Evolutionary conservation across 768 basidiomycete species (phyloP), one percentile per base, ranked within the genome.

Genomic region (Chiua virens): DNA sequence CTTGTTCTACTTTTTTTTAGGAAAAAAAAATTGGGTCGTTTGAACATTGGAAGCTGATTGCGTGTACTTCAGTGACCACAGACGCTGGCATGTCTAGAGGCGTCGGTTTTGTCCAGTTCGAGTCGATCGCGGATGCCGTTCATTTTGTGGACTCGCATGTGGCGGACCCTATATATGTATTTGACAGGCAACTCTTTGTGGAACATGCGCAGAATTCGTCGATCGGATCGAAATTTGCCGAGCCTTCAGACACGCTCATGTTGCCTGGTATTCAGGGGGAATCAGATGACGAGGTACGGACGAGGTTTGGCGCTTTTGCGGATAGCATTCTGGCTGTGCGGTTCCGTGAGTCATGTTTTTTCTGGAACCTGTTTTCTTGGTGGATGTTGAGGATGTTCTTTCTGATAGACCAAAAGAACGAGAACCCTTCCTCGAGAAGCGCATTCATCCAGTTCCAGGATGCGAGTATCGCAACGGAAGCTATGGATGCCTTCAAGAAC

Each of bases 381-480:
- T 41, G 4, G 25, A 11, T 47, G 21, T 50, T 53, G 14, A 51
- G 3, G 18, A 20, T 1, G 8, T 17, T 13, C 27, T 18, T 36
- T 42, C 42, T 76, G 71, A 54, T 72, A 69, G 63, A 47, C 53
- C 60, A 66, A 52, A 63, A 49, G n/a, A 52, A 66, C 21, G 71
- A 64, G 0, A 71, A 72, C 23, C 59, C 58, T 15, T 50, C 51
- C 10, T 61, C 50, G n/a, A 65, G 67, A 7, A 66, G 56, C 4
- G 81, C 77, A 22, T 86, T 83, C 67, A 61, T 87, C 49, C 75
- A 82, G 53, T 85, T 87, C 62, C 67, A 55, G 42, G 58, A 63
- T 49, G 64, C 74, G 42, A 69, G 77, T n/a, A 50, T 64, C 5
- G 80, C 85, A 8, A 73, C 73, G 32, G 68, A 75, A 52, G 85